Evolutionary conservation across 768 basidiomycete species (phyloP).

Genomic region (Mrakia hoshinonis): DNA sequence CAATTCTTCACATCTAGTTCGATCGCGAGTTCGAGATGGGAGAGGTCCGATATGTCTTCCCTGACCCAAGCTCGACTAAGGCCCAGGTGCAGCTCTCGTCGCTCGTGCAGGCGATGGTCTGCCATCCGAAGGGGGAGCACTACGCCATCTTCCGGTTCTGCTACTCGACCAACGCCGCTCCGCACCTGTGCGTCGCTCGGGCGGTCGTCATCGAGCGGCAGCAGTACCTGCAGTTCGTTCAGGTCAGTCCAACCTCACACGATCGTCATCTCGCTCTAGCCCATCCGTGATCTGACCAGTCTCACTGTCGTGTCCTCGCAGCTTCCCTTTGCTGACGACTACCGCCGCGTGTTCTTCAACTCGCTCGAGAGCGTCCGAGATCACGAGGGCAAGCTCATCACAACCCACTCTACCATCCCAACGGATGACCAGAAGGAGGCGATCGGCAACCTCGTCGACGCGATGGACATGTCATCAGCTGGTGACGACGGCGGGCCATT

Average conservation of each 20-base stretch:
- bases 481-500: slow-evolving; percentile 57
- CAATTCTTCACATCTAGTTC: slow-evolving; percentile 49
- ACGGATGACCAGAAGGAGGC: slow-evolving; percentile 64
- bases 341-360: slow-evolving; percentile 76
- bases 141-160: slow-evolving; percentile 81
- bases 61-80: slow-evolving; percentile 54
- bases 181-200: slow-evolving; percentile 59
- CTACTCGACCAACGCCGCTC: slow-evolving; percentile 59
- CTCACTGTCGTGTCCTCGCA: slow-evolving; percentile 37
- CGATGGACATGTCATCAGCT: slow-evolving; percentile 73
- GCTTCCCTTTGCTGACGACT: slow-evolving; percentile 95
- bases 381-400: slow-evolving; percentile 63
- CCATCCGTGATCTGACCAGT: not conserved
- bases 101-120: slow-evolving; percentile 69
- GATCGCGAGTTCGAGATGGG: slow-evolving; percentile 73
- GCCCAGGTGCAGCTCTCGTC: slow-evolving; percentile 81
- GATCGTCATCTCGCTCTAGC: not conserved
- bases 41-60: slow-evolving; percentile 80
- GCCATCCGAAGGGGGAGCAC: slow-evolving; percentile 47
- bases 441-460: slow-evolving; percentile 81
- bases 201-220: slow-evolving; percentile 44
- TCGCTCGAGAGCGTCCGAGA: slow-evolving; percentile 65
- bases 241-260: slow-evolving; percentile 47
- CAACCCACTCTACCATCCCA: slow-evolving; percentile 72
- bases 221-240: slow-evolving; percentile 75